Evolutionary conservation across 805 yeast species (phyloP).

Genomic region (Lachancea meyersii): DNA sequence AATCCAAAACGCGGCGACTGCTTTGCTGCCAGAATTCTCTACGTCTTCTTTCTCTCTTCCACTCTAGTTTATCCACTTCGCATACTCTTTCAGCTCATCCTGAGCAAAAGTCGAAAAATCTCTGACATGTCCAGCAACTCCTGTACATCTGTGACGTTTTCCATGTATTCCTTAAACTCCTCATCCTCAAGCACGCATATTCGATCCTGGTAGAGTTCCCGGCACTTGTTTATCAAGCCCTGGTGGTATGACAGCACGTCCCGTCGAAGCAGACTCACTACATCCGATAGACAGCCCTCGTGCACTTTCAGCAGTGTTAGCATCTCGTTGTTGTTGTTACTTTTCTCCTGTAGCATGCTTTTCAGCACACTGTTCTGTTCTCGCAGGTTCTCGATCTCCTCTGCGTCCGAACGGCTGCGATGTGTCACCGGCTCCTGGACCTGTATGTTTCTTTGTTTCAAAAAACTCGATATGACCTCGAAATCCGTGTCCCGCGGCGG

Average conservation of each 20-base stretch:
- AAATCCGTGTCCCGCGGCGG: constrained; percentile 12
- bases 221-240: constrained; percentile 10
- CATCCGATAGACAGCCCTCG: constrained; percentile 17
- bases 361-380: constrained; percentile 15
- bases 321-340: constrained; percentile 11
- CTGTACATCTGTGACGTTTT: constrained; percentile 17
- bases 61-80: too few relatives aligned
- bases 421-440: constrained; percentile 1
- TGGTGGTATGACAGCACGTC: constrained; percentile 17
- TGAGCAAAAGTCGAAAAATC: constrained; percentile 15
- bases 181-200: constrained; percentile 17
- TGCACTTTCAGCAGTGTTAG: constrained; percentile 16
- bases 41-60: too few relatives aligned
- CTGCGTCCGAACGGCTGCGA: background rate
- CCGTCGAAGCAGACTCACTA: constrained; percentile 16
- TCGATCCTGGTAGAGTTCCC: constrained; percentile 13
- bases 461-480: constrained; percentile 15
- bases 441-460: constrained; percentile 11
- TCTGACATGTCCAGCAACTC: constrained; percentile 18
- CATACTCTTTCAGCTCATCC: constrained; percentile 5
- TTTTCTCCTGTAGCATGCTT: constrained; percentile 11
- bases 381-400: constrained; percentile 2
- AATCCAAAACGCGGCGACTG: too few relatives aligned
- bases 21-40: too few relatives aligned
- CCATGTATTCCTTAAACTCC: constrained; percentile 19